Percentiles rank a stretch among this genome's conserved stretches.
Conservation (phyloP, 352 stramenopile genomes). For the Pseudoperonospora humuli region DNA sequence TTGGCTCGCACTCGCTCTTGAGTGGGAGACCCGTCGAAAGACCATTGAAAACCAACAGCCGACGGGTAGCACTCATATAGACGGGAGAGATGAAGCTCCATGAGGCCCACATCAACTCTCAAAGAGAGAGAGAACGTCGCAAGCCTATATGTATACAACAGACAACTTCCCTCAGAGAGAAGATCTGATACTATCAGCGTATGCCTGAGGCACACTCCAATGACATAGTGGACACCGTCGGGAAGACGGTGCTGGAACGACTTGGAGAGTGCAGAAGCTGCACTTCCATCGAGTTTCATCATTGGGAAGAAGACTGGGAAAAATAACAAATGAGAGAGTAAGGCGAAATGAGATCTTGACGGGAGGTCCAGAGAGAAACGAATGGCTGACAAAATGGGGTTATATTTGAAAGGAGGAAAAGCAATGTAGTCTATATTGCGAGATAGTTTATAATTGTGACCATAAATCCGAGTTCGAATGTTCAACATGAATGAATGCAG, state of each 20-base stretch:
- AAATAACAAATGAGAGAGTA: neutral
- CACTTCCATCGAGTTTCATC: conserved; percentile 25
- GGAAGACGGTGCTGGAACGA: conserved; percentile 47
- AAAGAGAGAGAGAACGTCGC: conserved; percentile 26
- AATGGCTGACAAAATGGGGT: neutral
- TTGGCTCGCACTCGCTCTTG: conserved; percentile 38
- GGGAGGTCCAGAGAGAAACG: neutral
- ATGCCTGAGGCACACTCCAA: conserved; percentile 65
- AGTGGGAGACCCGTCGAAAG: conserved; percentile 48
- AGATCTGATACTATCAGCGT: conserved; percentile 64
- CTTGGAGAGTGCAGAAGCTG: conserved; percentile 1
- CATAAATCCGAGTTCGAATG: too few relatives aligned
- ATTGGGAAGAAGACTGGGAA: conserved; percentile 35
- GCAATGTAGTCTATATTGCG: too few relatives aligned
- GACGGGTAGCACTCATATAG: conserved; percentile 57
- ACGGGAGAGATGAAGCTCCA: conserved; percentile 10
- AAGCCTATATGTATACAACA: conserved; percentile 11
- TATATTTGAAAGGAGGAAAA: neutral
- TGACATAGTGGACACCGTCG: conserved; percentile 21
- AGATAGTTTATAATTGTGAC: too few relatives aligned
- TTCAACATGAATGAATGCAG: too few relatives aligned
- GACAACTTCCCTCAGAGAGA: conserved; percentile 57
- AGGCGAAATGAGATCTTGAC: neutral
- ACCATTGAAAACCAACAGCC: conserved; percentile 79
- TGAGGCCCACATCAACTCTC: conserved; percentile 42